Base-by-base conservation (phyloP, 192 early-diverging fungal genomes). In the Coemansia sp. region DNA sequence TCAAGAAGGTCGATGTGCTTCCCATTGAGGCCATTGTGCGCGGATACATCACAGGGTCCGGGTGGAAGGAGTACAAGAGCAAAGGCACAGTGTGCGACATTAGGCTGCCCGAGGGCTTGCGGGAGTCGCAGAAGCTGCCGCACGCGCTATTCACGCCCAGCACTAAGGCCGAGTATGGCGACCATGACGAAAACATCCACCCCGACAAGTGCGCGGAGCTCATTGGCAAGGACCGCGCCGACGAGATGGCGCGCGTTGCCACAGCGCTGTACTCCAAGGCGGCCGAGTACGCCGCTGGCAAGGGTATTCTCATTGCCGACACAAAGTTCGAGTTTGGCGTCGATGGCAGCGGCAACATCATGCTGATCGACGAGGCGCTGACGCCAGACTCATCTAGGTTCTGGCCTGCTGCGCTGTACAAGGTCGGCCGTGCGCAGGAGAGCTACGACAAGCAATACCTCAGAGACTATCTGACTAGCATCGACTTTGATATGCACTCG, bases 271-370 rank as follows among this genome's bases (percentile, higher is more conserved):
- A 99, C 82, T 83, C 52, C 13, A 63, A 87, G 84, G 97, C 97
- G 1, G 87, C 88, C 20, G 87, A 92, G 43, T 95, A 94, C 63
- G 96, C 96, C 4, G 55, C 75, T 5, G 73, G 75, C 33, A 87
- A 86, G 75, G 95, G 95, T 35, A 97, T 99, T 61, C 93, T 99
- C 57, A 99, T 99, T 82, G 97, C 97, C 11, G 97, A 99, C 62
- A 99, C 97, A 38, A 99, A 99, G 77, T 97, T 99, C 75, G 97
- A 99, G 82, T 99, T 99, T 87, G 97, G 97, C 60, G 87, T 93
- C 9, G 93, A 98, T 79, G 80, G 84, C 36, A 61, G 91, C 15
- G 92, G 92, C 63, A 83, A 76, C 23, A 71, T 98, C 23, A 87
- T 94, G 67, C 82, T 99, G 59, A 89, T 93, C 15, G 97, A 99